phyloP scores from a whole-genome alignment of 495 filamentous ascomycete genomes.

The Pseudomonodictys pantanalensis region DNA sequence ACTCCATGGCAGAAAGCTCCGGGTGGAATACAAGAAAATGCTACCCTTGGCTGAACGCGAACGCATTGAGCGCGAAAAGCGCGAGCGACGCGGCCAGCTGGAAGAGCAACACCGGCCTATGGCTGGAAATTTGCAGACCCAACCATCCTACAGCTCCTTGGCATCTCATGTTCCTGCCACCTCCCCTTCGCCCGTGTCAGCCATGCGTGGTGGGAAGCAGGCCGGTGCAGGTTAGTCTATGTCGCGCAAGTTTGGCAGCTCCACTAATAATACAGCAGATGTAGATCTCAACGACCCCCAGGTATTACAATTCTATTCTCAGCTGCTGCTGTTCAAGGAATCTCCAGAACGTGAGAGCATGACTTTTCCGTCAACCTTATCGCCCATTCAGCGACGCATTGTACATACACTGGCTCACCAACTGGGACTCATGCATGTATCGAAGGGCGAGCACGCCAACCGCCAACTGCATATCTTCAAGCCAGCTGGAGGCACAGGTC shows the following conservation, averaged over 20 bases:
- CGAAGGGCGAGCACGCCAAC: constrained; percentile 78
- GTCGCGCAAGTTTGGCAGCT: neutral
- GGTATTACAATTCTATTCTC: constrained; percentile 81
- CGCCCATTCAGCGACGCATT: constrained; percentile 78
- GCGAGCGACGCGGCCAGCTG: constrained; percentile 91
- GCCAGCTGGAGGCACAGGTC: constrained; percentile 51
- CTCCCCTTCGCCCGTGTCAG: constrained; percentile 69
- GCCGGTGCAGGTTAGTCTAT: too few relatives aligned
- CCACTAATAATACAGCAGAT: constrained; percentile 45
- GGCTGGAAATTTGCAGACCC: constrained; percentile 64
- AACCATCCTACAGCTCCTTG: constrained; percentile 80
- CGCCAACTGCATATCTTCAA: constrained; percentile 88
- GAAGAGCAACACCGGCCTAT: constrained; percentile 92
- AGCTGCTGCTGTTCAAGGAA: constrained; percentile 84
- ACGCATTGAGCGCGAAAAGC: constrained; percentile 94
- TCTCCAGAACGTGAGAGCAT: constrained; percentile 72
- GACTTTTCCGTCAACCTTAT: constrained; percentile 74
- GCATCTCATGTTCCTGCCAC: constrained; percentile 66
- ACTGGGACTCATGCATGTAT: constrained; percentile 86
- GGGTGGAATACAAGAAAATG: constrained; percentile 99
- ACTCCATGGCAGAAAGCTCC: constrained; percentile 85
- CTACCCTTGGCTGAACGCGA: constrained; percentile 89
- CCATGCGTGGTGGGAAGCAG: constrained; percentile 56
- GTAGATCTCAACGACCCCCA: constrained; percentile 86
- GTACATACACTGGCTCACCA: constrained; percentile 94